These are phyloP conservation scores for Trichosporon faecale DNA, from an alignment of 1,284 basidiomycete genomes.

Conservation along the genomic window DNA sequence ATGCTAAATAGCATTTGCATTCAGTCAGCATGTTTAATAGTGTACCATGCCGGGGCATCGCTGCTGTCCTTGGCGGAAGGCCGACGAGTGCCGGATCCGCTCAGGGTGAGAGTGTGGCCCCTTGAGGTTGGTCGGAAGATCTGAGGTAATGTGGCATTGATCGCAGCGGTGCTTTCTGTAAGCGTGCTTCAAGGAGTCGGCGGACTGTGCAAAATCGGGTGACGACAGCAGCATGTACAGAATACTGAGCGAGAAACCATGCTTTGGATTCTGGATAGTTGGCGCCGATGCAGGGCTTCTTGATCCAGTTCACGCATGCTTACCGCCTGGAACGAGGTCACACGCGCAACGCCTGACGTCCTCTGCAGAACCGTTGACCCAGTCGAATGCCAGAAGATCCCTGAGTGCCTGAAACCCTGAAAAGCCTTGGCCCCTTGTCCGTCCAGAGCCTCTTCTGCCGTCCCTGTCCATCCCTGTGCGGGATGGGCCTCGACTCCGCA, in stretches of 20 bases:
- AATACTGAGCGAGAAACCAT: no score
- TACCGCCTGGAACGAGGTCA: no score
- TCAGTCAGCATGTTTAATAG: background rate
- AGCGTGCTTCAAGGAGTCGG: no score
- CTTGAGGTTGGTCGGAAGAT: no score
- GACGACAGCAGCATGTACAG: no score
- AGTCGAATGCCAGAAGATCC: background rate
- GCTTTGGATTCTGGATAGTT: no score
- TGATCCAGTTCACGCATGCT: no score
- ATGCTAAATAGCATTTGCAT: background rate
- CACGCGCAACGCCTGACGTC: no score
- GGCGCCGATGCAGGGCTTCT: background rate
- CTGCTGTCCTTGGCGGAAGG: background rate
- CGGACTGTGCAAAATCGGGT: no score
- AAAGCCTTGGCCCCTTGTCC: background rate
- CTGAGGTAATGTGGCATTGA: no score
- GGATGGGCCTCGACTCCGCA: slow-evolving; percentile 10
- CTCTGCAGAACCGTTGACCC: background rate
- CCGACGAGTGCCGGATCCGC: background rate
- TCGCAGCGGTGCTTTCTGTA: no score
- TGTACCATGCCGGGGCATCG: background rate
- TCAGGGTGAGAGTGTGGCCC: background rate
- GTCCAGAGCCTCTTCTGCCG: background rate
- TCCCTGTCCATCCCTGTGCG: background rate
- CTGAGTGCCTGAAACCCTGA: background rate